Conservation (phyloP, 352 stramenopile species). For the Pythium coloratum region DNA sequence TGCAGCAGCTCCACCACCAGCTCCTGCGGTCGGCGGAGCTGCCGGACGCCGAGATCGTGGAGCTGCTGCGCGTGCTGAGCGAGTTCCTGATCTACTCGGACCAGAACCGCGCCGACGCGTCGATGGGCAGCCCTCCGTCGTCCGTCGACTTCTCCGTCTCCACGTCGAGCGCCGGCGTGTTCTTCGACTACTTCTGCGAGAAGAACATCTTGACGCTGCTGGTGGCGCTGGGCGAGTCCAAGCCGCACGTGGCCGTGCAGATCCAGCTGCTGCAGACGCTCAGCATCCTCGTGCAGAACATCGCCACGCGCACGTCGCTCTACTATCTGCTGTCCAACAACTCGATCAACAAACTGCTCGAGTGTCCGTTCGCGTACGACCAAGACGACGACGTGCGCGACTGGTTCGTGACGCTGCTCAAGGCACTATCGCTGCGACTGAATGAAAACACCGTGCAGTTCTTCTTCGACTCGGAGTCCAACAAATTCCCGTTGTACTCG, state of each 20-base stretch:
- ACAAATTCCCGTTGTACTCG: conserved; percentile 72
- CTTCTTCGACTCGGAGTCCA: conserved; percentile 66
- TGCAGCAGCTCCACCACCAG: conserved; percentile 76
- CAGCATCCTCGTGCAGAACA: conserved; percentile 91
- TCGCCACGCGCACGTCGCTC: conserved; percentile 86
- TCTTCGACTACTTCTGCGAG: conserved; percentile 97
- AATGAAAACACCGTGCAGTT: conserved; percentile 90
- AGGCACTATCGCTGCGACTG: conserved; percentile 82
- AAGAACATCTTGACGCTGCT: conserved; percentile 94
- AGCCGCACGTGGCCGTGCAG: conserved; percentile 71
- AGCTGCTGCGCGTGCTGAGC: conserved; percentile 75
- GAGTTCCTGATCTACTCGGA: conserved; percentile 90
- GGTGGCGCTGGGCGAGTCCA: conserved; percentile 73
- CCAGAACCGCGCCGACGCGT: conserved; percentile 54
- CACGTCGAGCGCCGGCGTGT: conserved; percentile 44
- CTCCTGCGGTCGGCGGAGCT: conserved; percentile 56
- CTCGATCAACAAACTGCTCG: conserved; percentile 92
- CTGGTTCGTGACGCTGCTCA: conserved; percentile 89
- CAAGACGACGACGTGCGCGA: conserved; percentile 83
- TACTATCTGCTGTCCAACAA: conserved; percentile 97
- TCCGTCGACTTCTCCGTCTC: conserved; percentile 27
- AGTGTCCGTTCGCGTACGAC: conserved; percentile 69
- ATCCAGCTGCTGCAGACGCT: conserved; percentile 93
- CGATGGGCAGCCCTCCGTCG: conserved; percentile 4
- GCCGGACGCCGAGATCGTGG: conserved; percentile 73